Percentiles rank a stretch among this genome's conserved stretches.
Evolutionary conservation across 164 flowering plant genomes (phyloP).

Genomic region (Liriodendron chinense): DNA sequence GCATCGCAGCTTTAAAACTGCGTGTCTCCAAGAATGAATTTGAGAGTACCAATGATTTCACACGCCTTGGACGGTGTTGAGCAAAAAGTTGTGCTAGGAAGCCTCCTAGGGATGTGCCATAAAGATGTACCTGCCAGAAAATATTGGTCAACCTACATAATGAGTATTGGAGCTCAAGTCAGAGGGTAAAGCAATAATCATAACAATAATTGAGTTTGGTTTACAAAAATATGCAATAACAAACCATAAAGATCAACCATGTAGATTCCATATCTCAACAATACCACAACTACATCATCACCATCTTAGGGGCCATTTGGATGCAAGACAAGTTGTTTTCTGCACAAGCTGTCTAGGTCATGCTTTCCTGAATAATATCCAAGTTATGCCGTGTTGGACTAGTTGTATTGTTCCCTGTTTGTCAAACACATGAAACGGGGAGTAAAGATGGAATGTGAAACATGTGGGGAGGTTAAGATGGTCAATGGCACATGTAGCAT

Average conservation of each 20-base stretch:
- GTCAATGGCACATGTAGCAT: too few relatives aligned
- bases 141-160: conserved; percentile 16
- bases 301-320: too few relatives aligned
- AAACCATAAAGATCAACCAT: not conserved
- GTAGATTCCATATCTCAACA: too few relatives aligned
- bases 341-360: too few relatives aligned
- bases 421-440: too few relatives aligned
- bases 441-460: too few relatives aligned
- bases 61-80: conserved; percentile 96
- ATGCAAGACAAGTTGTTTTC: too few relatives aligned
- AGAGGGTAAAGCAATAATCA: not conserved
- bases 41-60: conserved; percentile 81
- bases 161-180: not conserved
- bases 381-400: too few relatives aligned
- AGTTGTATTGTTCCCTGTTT: too few relatives aligned
- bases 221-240: not conserved
- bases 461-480: too few relatives aligned
- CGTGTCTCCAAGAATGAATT: conserved; percentile 86
- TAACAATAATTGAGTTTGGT: not conserved
- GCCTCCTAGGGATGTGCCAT: conserved; percentile 98
- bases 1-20: conserved; percentile 85
- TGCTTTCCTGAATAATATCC: too few relatives aligned
- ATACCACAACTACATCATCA: too few relatives aligned
- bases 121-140: conserved; percentile 74
- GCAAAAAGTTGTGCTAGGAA: conserved; percentile 98